Conservation (phyloP, 2,329 filamentous ascomycete species). For the Xylaria arbuscula region DNA sequence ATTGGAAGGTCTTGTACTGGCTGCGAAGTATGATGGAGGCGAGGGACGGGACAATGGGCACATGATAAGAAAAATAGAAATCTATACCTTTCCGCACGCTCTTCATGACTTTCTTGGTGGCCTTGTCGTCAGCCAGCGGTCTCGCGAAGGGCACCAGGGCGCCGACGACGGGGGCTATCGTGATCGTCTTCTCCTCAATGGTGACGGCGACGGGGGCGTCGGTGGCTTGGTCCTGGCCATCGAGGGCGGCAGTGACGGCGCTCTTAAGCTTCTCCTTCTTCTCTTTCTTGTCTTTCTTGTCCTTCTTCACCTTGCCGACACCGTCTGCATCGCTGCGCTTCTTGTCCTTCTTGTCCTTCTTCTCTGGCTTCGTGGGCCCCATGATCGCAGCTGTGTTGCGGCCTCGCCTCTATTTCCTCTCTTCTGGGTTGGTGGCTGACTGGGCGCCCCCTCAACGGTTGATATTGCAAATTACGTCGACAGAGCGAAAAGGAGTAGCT, state of each 20-base stretch:
- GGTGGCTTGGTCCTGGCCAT: conserved; percentile 71
- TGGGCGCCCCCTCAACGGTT: not conserved
- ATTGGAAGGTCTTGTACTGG: conserved; percentile 29
- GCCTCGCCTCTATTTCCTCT: not conserved
- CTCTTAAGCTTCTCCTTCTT: conserved; percentile 79
- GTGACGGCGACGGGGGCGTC: conserved; percentile 54
- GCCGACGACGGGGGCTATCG: conserved; percentile 59
- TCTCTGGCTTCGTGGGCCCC: conserved; percentile 52
- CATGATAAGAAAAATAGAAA: conserved; percentile 19
- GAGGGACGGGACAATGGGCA: not conserved
- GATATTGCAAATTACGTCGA: not conserved
- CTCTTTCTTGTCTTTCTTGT: conserved; percentile 72
- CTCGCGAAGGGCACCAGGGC: conserved; percentile 86
- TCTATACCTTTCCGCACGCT: conserved; percentile 65
- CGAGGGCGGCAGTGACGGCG: conserved; percentile 69
- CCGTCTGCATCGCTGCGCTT: conserved; percentile 66
- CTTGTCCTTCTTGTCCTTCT: conserved; percentile 64
- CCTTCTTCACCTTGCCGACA: conserved; percentile 68
- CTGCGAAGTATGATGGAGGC: not conserved
- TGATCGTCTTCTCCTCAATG: conserved; percentile 35
- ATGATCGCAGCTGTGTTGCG: conserved; percentile 38
- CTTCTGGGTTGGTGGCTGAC: not conserved
- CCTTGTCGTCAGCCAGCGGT: conserved; percentile 83
- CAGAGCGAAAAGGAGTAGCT: not conserved
- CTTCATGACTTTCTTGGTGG: conserved; percentile 70